Evolutionary conservation across 257 asterid genomes (phyloP), one percentile per base, ranked within the genome.

Genomic region (Penstemon davidsonii): DNA sequence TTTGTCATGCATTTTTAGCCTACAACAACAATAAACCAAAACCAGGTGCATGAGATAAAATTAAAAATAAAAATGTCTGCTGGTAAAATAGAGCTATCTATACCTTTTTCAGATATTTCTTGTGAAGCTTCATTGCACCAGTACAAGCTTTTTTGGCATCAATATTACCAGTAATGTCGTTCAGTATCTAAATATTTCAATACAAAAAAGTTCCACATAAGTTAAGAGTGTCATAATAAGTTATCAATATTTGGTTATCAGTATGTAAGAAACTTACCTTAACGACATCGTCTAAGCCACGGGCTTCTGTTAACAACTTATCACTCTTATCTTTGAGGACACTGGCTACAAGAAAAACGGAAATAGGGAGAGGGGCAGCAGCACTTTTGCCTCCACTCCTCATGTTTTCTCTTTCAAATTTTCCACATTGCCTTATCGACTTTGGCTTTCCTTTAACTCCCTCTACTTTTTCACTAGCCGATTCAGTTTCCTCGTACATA

Each of bases 321-420:
- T 84, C 3, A 71, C 96, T 87, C 82, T 81, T 87, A 6, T 85
- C 94, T 76, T 92, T 84, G 12, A 92, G 86, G 50, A 92, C 96
- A 61, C 98, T 83, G 38, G 96, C 98, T 10, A 92, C 98, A 10
- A 92, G 89, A 68, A 92, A 92, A 63, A 92, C 86, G 3, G 96
- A 89, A 63, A 89, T 86, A 2, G 98, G 96, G 15, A 91, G 96
- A 8, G 94, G 88, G 3, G 87, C 79, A 38, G 76, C 77, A 38
- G 63, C 39, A 55, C 53, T 74, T 68, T 71, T 71, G 12, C 81
- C 75, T 69, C 87, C 86, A 47, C 67, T 87, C 69, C 75, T 86
- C 85, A 78, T 7, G 73, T 85, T 81, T 15, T 87, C 89, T 77
- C 95, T 80, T 77, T 92, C 98, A 15, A 65, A 92, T 33, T 89